phyloP scores from a whole-genome alignment of 1,139 yeast genomes.

The Blastobotrys raffinosifermentans region DNA sequence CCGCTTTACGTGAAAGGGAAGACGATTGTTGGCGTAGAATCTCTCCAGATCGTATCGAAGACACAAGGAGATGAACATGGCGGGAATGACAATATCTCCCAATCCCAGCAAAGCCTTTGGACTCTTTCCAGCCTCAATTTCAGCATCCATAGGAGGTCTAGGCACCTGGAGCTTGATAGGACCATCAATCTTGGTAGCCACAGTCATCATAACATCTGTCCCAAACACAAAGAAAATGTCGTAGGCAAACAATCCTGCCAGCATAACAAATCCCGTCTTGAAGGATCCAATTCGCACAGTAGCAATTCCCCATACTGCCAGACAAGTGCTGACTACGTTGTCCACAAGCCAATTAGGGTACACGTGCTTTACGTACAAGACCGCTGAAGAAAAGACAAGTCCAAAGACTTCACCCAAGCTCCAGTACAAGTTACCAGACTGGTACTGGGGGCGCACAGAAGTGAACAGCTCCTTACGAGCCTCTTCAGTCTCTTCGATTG shows the following conservation, averaged over 20 bases:
- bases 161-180: constrained; percentile 56
- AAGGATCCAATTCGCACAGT: constrained; percentile 33
- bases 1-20: constrained; percentile 38
- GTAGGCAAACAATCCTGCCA: constrained; percentile 50
- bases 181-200: constrained; percentile 50
- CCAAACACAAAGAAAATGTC: constrained; percentile 65
- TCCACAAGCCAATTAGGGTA: constrained; percentile 11
- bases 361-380: constrained; percentile 5
- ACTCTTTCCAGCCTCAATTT: constrained; percentile 16
- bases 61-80: constrained; percentile 44
- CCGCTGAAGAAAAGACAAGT: constrained; percentile 6
- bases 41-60: constrained; percentile 45
- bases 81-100: constrained; percentile 60
- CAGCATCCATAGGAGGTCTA: constrained; percentile 14
- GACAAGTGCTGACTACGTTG: constrained; percentile 9
- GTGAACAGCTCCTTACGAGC: background rate
- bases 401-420: constrained; percentile 19
- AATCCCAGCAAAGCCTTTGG: constrained; percentile 43
- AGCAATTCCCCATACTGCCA: constrained; percentile 8
- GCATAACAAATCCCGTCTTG: constrained; percentile 41
- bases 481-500: constrained; percentile 14
- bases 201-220: constrained; percentile 56
- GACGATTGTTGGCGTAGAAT: constrained; percentile 30
- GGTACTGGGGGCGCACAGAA: background rate
- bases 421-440: constrained; percentile 8